phyloP scores from a whole-genome alignment of 768 basidiomycete species.

The Suillus clintonianus region DNA sequence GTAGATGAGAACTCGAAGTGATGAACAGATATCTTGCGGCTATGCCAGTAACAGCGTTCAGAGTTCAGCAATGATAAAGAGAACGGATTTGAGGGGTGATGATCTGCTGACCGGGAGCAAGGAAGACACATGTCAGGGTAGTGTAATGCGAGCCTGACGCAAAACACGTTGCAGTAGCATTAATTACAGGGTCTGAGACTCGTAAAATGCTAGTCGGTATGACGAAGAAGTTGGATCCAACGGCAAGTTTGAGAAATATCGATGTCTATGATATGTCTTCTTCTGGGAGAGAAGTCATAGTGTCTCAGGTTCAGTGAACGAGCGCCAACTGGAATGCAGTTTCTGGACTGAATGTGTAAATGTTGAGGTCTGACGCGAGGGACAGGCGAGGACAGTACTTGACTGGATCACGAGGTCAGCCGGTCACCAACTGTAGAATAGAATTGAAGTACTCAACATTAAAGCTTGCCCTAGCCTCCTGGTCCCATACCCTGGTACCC shows the following conservation, averaged over 20 bases:
- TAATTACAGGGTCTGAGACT: background rate
- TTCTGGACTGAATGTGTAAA: background rate
- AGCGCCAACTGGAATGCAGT: background rate
- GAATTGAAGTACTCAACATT: background rate
- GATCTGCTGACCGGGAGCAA: background rate
- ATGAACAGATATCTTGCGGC: background rate
- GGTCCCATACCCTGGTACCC: too few species aligned
- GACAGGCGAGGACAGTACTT: background rate
- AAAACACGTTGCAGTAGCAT: conserved; percentile 5
- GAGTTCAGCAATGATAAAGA: background rate
- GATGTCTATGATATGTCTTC: background rate
- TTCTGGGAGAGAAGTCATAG: background rate
- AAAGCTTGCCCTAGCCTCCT: background rate
- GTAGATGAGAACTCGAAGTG: background rate
- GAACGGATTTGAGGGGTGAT: background rate
- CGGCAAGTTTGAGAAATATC: background rate
- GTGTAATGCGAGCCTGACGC: background rate
- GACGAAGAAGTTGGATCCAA: background rate
- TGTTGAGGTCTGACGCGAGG: background rate
- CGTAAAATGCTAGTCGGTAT: background rate
- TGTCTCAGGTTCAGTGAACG: background rate
- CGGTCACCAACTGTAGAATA: background rate
- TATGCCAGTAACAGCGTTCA: background rate
- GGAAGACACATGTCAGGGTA: background rate
- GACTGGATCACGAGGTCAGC: background rate